Percentiles rank a stretch among this genome's conserved stretches.
Evolutionary conservation across 345 rosid species (phyloP).

Genomic region (Citrus cavaleriei): DNA sequence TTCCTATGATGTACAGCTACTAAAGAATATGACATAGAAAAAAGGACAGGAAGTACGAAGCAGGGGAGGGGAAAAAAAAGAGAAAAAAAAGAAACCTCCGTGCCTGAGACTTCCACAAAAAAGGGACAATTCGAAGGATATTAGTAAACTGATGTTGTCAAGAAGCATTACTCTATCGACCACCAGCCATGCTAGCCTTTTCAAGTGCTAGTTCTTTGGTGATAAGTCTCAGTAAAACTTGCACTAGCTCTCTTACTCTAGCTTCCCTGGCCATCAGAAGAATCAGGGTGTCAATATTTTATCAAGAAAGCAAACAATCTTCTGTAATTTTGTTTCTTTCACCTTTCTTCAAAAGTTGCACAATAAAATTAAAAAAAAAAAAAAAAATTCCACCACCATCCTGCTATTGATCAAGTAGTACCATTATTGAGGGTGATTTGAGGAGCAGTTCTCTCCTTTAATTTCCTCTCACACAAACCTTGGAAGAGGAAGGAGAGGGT

Average conservation of each 20-base stretch:
- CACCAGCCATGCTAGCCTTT: slow-evolving; percentile 37
- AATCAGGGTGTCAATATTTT: background rate
- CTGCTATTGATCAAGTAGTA: background rate
- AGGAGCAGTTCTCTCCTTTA: background rate
- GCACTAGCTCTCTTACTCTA: slow-evolving; percentile 74
- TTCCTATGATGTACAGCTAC: slow-evolving; percentile 12
- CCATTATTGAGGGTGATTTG: background rate
- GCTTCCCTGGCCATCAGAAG: slow-evolving; percentile 61
- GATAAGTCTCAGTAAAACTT: slow-evolving; percentile 60
- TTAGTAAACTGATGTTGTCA: background rate
- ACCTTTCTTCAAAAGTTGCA: background rate
- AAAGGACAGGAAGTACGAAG: no score
- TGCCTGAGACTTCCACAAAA: background rate
- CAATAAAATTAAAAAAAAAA: background rate
- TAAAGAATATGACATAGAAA: background rate
- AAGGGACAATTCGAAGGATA: background rate
- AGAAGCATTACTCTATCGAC: background rate
- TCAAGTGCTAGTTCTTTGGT: slow-evolving; percentile 61
- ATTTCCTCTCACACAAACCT: no score
- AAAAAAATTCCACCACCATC: background rate
- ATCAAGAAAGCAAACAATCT: background rate
- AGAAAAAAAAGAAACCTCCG: background rate
- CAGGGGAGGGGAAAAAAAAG: background rate
- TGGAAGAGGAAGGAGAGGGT: no score
- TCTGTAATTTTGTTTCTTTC: background rate